Evolutionary conservation across 164 flowering plant genomes (phyloP).

Genomic region (Taxillus chinensis): DNA sequence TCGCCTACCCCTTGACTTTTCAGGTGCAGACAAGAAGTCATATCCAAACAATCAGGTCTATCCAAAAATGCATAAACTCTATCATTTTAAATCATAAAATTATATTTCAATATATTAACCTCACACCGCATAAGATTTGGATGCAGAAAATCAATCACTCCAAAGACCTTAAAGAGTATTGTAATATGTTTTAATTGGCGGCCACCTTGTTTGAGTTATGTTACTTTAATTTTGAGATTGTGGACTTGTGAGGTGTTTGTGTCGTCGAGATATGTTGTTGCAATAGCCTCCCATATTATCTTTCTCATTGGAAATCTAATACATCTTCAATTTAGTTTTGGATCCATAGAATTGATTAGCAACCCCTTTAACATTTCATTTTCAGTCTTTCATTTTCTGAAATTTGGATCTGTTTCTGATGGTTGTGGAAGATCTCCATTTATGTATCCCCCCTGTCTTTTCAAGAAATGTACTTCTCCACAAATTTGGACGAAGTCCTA

Average conservation of each 20-base stretch:
- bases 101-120: too few species aligned
- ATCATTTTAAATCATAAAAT: too few species aligned
- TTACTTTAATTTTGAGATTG: too few species aligned
- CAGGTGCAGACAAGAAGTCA: too few species aligned
- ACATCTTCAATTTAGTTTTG: background rate
- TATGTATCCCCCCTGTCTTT: background rate
- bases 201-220: too few species aligned
- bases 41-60: background rate
- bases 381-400: background rate
- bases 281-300: background rate
- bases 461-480: background rate
- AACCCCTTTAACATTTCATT: background rate
- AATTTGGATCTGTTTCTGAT: background rate
- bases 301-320: background rate
- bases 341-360: conserved; percentile 1
- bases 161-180: conserved; percentile 2
- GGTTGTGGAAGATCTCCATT: background rate
- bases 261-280: too few species aligned
- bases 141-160: background rate
- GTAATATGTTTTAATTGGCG: background rate
- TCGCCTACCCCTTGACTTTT: too few species aligned
- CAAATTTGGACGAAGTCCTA: background rate
- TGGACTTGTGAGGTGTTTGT: too few species aligned
- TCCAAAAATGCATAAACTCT: too few species aligned
- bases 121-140: too few species aligned